Evolutionary conservation across 805 yeast genomes (phyloP).

Genomic region (Candida palmyrensis): DNA sequence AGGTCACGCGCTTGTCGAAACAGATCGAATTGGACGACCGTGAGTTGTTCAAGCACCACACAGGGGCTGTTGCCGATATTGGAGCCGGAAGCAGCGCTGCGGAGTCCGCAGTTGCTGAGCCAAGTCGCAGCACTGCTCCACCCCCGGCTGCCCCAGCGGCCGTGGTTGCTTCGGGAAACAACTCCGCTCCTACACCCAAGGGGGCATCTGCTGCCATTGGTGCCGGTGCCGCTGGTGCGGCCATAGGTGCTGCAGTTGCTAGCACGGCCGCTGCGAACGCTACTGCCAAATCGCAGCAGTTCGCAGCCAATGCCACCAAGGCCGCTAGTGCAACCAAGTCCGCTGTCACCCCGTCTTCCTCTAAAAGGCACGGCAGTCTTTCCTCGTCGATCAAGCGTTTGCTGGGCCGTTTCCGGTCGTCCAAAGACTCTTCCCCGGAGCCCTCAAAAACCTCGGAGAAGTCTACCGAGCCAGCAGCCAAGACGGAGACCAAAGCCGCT

Average conservation of each 20-base stretch:
- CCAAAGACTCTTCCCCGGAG: neutral
- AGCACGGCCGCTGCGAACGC: slow-evolving; percentile 5
- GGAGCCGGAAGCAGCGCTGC: slow-evolving; percentile 7
- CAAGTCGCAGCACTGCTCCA: neutral
- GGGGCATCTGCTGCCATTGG: slow-evolving; percentile 9
- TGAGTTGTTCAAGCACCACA: slow-evolving; percentile 14
- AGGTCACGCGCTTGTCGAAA: slow-evolving; percentile 25
- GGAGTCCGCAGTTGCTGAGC: slow-evolving; percentile 1
- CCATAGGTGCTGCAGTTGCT: slow-evolving; percentile 4
- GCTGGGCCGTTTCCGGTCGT: slow-evolving; percentile 2
- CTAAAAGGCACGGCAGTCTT: slow-evolving; percentile 8
- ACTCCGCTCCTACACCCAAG: slow-evolving; percentile 8
- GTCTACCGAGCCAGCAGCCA: neutral
- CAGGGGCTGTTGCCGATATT: neutral
- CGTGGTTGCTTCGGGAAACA: slow-evolving; percentile 1
- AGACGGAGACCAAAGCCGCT: neutral
- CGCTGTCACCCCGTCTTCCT: slow-evolving; percentile 3
- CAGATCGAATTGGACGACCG: slow-evolving; percentile 29
- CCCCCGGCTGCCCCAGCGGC: slow-evolving; percentile 1
- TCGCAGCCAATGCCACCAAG: slow-evolving; percentile 1
- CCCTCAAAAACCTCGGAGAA: neutral
- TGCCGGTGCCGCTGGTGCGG: slow-evolving; percentile 7
- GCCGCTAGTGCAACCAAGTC: slow-evolving; percentile 7
- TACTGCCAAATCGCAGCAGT: slow-evolving; percentile 1
- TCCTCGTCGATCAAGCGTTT: slow-evolving; percentile 7